These are phyloP conservation scores for Oryza officinalis DNA, from an alignment of 176 grass and related monocot genomes.

Conservation along the genomic window DNA sequence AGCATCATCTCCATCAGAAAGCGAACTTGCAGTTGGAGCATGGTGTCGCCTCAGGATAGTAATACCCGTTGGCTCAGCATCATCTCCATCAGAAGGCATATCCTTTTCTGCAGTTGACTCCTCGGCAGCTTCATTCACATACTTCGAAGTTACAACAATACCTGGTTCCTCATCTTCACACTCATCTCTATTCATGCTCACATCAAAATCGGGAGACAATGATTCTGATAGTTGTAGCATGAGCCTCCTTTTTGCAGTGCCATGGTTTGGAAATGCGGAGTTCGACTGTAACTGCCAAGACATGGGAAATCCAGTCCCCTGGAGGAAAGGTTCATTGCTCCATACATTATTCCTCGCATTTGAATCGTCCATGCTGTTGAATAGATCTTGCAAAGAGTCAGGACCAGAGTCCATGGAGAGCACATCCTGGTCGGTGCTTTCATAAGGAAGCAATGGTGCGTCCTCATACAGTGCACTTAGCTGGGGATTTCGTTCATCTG, in stretches of 20 bases:
- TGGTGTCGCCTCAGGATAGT: background rate
- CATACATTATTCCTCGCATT: slow-evolving; percentile 30
- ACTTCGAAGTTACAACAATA: slow-evolving; percentile 17
- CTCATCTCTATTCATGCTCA: slow-evolving; percentile 7
- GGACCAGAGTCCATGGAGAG: slow-evolving; percentile 55
- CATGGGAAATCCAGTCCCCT: slow-evolving; percentile 47
- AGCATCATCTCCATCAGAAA: slow-evolving; percentile 8
- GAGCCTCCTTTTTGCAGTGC: slow-evolving; percentile 55
- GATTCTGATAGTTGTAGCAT: slow-evolving; percentile 22
- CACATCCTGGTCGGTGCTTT: slow-evolving; percentile 57
- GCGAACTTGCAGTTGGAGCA: slow-evolving; percentile 36
- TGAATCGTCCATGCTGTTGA: slow-evolving; percentile 63
- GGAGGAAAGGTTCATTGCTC: slow-evolving; percentile 32
- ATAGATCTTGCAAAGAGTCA: slow-evolving; percentile 76
- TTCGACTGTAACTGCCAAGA: slow-evolving; percentile 25
- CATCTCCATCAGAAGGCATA: slow-evolving; percentile 27
- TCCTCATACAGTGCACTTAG: slow-evolving; percentile 54
- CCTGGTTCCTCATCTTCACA: slow-evolving; percentile 43
- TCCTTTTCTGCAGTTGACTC: slow-evolving; percentile 39
- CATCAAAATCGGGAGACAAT: background rate
- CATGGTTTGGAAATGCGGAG: slow-evolving; percentile 32
- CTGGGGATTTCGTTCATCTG: slow-evolving; percentile 32
- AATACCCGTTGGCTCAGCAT: slow-evolving; percentile 41
- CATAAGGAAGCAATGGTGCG: slow-evolving; percentile 55
- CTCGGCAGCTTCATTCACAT: slow-evolving; percentile 14